Conservation (phyloP, 805 yeast genomes). For the Ogataea nakhonphanomensis region DNA sequence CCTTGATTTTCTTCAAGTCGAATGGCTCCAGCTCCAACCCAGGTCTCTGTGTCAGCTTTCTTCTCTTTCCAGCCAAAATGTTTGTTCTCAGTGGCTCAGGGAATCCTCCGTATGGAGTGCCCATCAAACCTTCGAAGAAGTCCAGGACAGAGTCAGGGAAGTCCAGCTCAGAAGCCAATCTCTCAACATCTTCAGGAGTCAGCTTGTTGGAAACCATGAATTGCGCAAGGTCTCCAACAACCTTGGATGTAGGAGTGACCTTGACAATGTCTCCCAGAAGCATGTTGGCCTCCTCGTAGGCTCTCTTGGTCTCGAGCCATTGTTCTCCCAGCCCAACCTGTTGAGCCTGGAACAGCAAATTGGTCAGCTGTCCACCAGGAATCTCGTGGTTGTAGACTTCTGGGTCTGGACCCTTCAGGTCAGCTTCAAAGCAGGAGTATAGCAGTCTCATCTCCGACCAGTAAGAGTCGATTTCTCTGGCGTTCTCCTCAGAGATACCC, state of each 20-base stretch:
- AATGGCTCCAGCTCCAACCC: conserved; percentile 87
- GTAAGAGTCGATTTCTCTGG: conserved; percentile 85
- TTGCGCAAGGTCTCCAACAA: conserved; percentile 99
- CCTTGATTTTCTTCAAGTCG: conserved; percentile 66
- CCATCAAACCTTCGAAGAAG: conserved; percentile 98
- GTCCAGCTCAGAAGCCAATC: conserved; percentile 85
- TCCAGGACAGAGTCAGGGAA: conserved; percentile 99
- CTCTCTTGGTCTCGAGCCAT: conserved; percentile 95
- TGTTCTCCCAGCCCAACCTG: conserved; percentile 96
- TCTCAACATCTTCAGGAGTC: conserved; percentile 76
- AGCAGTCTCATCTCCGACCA: conserved; percentile 99
- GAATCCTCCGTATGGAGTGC: conserved; percentile 99
- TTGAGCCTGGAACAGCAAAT: conserved; percentile 97
- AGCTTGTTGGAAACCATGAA: conserved; percentile 97
- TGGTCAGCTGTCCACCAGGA: conserved; percentile 99
- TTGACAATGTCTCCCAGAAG: conserved; percentile 95
- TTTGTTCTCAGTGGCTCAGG: conserved; percentile 97
- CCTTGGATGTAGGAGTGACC: conserved; percentile 99
- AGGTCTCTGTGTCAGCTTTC: conserved; percentile 84
- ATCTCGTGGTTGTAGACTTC: conserved; percentile 98
- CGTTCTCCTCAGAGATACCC: conserved; percentile 61
- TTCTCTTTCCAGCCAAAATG: conserved; percentile 86
- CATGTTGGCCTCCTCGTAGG: conserved; percentile 87
- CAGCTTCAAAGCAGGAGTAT: conserved; percentile 97
- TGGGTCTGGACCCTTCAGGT: conserved; percentile 98